These are phyloP conservation scores for Pythium volutum DNA, from an alignment of 352 stramenopile genomes.

Conservation along the genomic window DNA sequence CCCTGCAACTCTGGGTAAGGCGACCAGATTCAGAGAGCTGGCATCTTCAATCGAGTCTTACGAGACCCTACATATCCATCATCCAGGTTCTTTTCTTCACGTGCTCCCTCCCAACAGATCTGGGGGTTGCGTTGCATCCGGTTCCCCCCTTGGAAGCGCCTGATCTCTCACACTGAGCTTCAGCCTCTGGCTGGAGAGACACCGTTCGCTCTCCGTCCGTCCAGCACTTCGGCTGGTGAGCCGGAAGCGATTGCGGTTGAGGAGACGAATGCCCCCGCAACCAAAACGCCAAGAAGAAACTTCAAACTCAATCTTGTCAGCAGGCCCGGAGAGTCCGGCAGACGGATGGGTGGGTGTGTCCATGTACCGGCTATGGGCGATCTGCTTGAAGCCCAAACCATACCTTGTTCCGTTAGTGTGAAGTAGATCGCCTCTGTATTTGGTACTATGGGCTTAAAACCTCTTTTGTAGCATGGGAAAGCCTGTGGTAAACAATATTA, in stretches of 20 bases:
- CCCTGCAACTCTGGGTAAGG: too few species aligned
- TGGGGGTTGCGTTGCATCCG: too few species aligned
- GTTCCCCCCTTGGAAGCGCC: too few species aligned
- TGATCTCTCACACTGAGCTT: too few species aligned
- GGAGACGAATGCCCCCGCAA: background rate
- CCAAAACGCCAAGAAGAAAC: background rate
- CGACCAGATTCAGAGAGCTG: background rate
- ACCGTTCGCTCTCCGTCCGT: too few species aligned
- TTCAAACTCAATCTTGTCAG: conserved; percentile 6
- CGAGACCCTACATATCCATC: background rate
- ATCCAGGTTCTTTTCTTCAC: background rate
- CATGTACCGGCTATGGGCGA: conserved; percentile 9
- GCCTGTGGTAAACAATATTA: conserved; percentile 1
- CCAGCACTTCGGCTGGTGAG: background rate
- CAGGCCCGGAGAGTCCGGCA: conserved; percentile 1
- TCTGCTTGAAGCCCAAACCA: conserved; percentile 5
- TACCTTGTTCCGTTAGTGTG: background rate
- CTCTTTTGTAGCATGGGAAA: background rate
- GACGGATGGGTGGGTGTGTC: conserved; percentile 10
- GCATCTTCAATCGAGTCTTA: background rate
- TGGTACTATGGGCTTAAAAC: background rate
- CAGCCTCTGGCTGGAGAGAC: too few species aligned
- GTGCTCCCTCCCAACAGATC: background rate
- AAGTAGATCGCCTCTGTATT: background rate
- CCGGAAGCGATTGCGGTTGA: conserved; percentile 2